These are phyloP conservation scores for Candida xyloterini DNA, from an alignment of 805 yeast species.

Conservation along the genomic window DNA sequence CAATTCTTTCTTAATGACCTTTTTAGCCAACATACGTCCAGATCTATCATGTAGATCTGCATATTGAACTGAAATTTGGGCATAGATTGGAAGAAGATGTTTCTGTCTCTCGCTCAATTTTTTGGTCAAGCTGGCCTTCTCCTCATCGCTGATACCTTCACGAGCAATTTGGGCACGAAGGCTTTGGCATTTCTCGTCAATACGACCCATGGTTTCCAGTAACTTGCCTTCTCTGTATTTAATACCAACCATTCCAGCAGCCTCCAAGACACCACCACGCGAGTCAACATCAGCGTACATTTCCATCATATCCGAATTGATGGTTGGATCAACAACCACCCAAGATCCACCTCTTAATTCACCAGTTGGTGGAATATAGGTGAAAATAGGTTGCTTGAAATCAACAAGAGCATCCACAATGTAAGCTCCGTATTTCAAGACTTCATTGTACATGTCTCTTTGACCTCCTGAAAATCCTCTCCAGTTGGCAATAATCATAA, in stretches of 20 bases:
- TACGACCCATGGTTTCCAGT: conserved; percentile 84
- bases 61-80: conserved; percentile 90
- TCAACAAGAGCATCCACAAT: conserved; percentile 96
- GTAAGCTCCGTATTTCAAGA: conserved; percentile 92
- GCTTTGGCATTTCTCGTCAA: conserved; percentile 72
- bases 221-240: conserved; percentile 94
- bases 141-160: conserved; percentile 54
- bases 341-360: conserved; percentile 99
- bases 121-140: conserved; percentile 60
- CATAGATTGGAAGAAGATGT: conserved; percentile 78
- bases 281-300: conserved; percentile 97
- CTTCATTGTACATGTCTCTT: conserved; percentile 98
- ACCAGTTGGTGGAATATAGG: conserved; percentile 97
- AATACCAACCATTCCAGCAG: conserved; percentile 99
- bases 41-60: conserved; percentile 98
- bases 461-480: conserved; percentile 99
- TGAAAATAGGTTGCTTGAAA: conserved; percentile 94
- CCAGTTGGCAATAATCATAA: conserved; percentile 98
- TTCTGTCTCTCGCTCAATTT: conserved; percentile 77
- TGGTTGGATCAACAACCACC: conserved; percentile 99
- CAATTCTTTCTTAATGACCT: conserved; percentile 78
- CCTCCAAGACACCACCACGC: conserved; percentile 97
- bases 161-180: conserved; percentile 60
- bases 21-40: conserved; percentile 96
- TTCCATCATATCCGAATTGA: conserved; percentile 96